phyloP scores from a whole-genome alignment of 2,329 filamentous ascomycete species.

The Beauveria sp. region DNA sequence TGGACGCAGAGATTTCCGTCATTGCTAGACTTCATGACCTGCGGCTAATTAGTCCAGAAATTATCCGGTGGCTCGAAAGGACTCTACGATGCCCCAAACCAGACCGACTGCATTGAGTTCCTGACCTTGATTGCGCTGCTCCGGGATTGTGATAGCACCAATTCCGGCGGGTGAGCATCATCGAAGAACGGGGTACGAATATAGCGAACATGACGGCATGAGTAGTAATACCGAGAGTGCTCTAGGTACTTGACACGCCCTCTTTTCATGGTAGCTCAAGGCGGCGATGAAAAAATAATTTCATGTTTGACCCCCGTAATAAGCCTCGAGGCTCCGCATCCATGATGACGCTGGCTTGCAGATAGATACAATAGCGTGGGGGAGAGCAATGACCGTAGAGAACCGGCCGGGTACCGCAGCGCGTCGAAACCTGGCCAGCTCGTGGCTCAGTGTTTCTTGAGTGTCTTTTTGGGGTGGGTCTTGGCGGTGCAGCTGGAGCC shows the following conservation, averaged over 20 bases:
- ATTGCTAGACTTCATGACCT: neutral
- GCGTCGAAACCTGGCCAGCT: neutral
- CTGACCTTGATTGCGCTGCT: neutral
- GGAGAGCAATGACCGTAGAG: neutral
- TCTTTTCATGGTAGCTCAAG: neutral
- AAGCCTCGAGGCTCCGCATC: neutral
- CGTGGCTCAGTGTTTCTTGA: neutral
- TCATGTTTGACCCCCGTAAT: neutral
- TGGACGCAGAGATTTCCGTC: neutral
- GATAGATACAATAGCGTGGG: neutral
- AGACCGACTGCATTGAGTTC: neutral
- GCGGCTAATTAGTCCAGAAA: neutral
- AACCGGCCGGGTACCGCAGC: neutral
- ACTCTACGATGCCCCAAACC: neutral
- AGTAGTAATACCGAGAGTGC: neutral
- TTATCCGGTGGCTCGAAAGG: neutral
- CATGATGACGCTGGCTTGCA: conserved; percentile 9
- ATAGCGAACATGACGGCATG: neutral
- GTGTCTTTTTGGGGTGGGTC: neutral
- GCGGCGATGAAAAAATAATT: neutral
- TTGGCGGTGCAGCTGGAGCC: neutral
- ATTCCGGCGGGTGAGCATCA: conserved; percentile 1
- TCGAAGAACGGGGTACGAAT: neutral
- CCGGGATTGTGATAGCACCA: conserved; percentile 2
- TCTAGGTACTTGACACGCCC: neutral